phyloP scores from a whole-genome alignment of 1,139 yeast species.

The Blastobotrys capitulatus region DNA sequence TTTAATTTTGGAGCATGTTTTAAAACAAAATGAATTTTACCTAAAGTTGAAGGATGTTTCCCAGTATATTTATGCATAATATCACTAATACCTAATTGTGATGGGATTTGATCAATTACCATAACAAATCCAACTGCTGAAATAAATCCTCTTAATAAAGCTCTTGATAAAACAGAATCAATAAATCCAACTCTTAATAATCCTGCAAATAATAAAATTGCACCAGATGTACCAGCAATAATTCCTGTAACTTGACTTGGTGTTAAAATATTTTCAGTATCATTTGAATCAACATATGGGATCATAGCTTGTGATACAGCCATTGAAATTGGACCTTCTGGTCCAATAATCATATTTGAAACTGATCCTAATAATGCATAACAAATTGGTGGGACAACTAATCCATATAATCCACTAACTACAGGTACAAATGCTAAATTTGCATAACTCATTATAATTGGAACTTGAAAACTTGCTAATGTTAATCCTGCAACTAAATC shows the following conservation, averaged over 20 bases:
- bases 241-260: slow-evolving; percentile 67
- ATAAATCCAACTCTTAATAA: slow-evolving; percentile 79
- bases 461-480: slow-evolving; percentile 86
- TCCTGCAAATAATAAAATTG: slow-evolving; percentile 69
- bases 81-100: slow-evolving; percentile 59
- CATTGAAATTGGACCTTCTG: slow-evolving; percentile 89
- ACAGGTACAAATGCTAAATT: slow-evolving; percentile 90
- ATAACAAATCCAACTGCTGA: slow-evolving; percentile 91
- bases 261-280: slow-evolving; percentile 35
- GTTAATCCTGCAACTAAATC: slow-evolving; percentile 85
- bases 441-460: slow-evolving; percentile 83
- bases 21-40: slow-evolving; percentile 56
- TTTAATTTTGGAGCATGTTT: slow-evolving; percentile 37
- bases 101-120: slow-evolving; percentile 70
- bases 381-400: slow-evolving; percentile 77
- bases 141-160: slow-evolving; percentile 81
- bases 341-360: slow-evolving; percentile 96
- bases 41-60: slow-evolving; percentile 65
- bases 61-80: slow-evolving; percentile 44
- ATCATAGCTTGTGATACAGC: slow-evolving; percentile 92
- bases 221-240: slow-evolving; percentile 73
- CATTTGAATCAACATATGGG: slow-evolving; percentile 28
- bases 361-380: slow-evolving; percentile 85
- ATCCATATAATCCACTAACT: slow-evolving; percentile 72
- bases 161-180: slow-evolving; percentile 79